Percentiles rank a stretch among this genome's conserved stretches.
phyloP scores from a whole-genome alignment of 2,329 filamentous ascomycete species.

The Xylaria sp. region DNA sequence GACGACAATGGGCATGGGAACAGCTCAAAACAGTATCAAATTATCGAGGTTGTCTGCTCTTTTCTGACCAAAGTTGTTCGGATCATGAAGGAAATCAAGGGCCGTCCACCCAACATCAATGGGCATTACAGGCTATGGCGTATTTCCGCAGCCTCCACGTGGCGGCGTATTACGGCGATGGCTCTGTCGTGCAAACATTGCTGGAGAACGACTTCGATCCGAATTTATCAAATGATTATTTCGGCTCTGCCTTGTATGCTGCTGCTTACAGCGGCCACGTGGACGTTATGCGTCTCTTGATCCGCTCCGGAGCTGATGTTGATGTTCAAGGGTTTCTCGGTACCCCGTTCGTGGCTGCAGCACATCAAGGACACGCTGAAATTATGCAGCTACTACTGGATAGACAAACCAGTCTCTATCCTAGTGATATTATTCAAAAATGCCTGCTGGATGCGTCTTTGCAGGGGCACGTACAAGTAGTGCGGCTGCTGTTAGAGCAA shows the following conservation, averaged over 20 bases:
- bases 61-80: too few species aligned
- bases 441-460: not conserved
- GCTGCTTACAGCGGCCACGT: not conserved
- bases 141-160: not conserved
- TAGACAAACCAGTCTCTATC: not conserved
- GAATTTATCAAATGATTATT: not conserved
- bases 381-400: not conserved
- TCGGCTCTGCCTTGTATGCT: not conserved
- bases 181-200: not conserved
- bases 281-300: not conserved
- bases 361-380: not conserved
- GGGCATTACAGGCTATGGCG: not conserved
- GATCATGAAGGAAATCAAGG: too few species aligned
- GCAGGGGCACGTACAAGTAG: not conserved
- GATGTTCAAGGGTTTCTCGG: not conserved
- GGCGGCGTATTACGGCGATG: not conserved
- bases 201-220: not conserved
- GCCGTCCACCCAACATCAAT: not conserved
- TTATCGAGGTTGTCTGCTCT: not conserved
- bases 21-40: not conserved
- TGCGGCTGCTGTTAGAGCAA: not conserved
- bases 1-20: not conserved
- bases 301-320: not conserved
- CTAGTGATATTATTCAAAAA: too few species aligned
- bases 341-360: not conserved